phyloP scores from a whole-genome alignment of 176 grass and related monocot species.

The Cymbopogon citratus region DNA sequence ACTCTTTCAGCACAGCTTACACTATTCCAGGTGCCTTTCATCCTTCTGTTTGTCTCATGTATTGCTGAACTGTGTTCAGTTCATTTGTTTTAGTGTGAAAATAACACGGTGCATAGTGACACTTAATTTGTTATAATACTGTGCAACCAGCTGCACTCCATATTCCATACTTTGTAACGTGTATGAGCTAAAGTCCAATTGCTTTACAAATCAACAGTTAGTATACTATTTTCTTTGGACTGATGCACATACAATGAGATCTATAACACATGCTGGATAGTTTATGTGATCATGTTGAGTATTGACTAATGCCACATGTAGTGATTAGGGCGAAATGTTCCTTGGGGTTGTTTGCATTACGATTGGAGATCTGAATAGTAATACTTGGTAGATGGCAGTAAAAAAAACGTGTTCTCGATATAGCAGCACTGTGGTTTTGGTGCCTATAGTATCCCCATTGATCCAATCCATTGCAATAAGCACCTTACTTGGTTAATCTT shows the following conservation, averaged over 20 bases:
- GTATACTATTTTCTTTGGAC: constrained; percentile 15
- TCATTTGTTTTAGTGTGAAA: constrained; percentile 6
- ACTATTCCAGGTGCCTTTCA: constrained; percentile 62
- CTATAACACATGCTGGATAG: constrained; percentile 25
- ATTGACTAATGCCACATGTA: constrained; percentile 9
- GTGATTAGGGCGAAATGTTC: background rate
- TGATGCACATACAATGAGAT: constrained; percentile 12
- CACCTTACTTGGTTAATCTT: background rate
- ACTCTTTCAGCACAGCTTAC: constrained; percentile 76
- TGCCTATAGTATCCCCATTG: background rate
- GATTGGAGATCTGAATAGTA: constrained; percentile 24
- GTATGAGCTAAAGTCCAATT: constrained; percentile 5
- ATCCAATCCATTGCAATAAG: background rate
- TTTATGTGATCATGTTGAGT: background rate
- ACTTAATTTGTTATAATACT: background rate
- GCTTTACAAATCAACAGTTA: background rate
- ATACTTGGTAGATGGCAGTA: background rate
- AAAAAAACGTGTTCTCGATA: background rate
- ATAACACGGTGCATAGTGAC: background rate
- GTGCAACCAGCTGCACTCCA: background rate
- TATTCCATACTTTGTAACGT: background rate
- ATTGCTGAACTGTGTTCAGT: background rate
- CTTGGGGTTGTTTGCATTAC: background rate
- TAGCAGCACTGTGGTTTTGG: background rate
- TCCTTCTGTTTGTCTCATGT: constrained; percentile 19